phyloP scores from a whole-genome alignment of 352 stramenopile genomes.

The Phytopythium litorale region DNA sequence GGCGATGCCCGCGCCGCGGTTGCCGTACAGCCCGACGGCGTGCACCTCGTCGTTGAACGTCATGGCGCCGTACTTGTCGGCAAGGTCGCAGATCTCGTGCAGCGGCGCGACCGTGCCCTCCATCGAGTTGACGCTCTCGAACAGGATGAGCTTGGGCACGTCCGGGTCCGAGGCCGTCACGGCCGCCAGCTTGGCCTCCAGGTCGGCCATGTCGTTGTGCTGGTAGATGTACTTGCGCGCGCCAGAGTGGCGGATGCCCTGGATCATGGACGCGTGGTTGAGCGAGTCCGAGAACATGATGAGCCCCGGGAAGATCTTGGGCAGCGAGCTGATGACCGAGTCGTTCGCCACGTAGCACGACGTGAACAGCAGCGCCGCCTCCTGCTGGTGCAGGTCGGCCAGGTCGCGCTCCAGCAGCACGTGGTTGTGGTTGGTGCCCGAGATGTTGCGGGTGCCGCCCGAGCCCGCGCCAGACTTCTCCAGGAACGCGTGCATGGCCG shows the following conservation, averaged over 20 bases:
- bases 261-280: slow-evolving; percentile 91
- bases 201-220: slow-evolving; percentile 79
- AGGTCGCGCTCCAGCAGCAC: slow-evolving; percentile 82
- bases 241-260: slow-evolving; percentile 76
- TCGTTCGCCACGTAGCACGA: slow-evolving; percentile 91
- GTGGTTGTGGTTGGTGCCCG: slow-evolving; percentile 90
- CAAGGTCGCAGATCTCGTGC: slow-evolving; percentile 82
- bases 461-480: slow-evolving; percentile 78
- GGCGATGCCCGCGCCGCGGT: slow-evolving; percentile 79
- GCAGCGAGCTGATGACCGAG: slow-evolving; percentile 82
- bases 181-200: slow-evolving; percentile 74
- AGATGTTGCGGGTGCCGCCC: slow-evolving; percentile 89
- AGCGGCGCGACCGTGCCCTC: slow-evolving; percentile 82
- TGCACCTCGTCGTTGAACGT: slow-evolving; percentile 92
- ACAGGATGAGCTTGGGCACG: slow-evolving; percentile 79
- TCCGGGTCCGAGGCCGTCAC: slow-evolving; percentile 47
- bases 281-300: slow-evolving; percentile 89
- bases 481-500: slow-evolving; percentile 79
- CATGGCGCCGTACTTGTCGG: slow-evolving; percentile 90
- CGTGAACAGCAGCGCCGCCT: slow-evolving; percentile 83
- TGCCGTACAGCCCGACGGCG: slow-evolving; percentile 86
- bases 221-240: slow-evolving; percentile 85
- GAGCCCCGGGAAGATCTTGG: slow-evolving; percentile 89
- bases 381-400: slow-evolving; percentile 84
- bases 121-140: slow-evolving; percentile 89